phyloP scores from a whole-genome alignment of 306 rosid genomes.

The Lathyrus sativus region DNA sequence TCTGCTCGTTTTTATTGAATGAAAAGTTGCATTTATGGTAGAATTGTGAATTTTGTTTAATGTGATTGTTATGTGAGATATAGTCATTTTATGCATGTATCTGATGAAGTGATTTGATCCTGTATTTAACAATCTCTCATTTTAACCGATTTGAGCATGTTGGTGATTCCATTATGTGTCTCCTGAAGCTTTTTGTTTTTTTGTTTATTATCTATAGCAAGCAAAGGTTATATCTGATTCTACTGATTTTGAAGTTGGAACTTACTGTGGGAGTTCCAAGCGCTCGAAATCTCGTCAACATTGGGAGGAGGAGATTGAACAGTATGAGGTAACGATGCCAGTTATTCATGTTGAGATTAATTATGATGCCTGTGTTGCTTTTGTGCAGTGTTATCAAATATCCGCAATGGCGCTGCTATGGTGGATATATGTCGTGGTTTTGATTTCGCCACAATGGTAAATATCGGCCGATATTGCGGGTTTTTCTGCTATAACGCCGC shows the following conservation, averaged over 20 bases:
- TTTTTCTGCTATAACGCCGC: too few species aligned
- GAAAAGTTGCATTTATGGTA: slow-evolving; percentile 13
- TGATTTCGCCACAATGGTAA: too few species aligned
- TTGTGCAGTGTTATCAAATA: background rate
- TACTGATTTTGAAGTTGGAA: slow-evolving; percentile 71
- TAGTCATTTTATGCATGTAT: slow-evolving; percentile 3
- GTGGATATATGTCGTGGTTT: too few species aligned
- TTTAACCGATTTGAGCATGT: slow-evolving; percentile 12
- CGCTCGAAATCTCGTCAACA: slow-evolving; percentile 57
- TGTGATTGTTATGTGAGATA: background rate
- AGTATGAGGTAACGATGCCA: slow-evolving; percentile 66
- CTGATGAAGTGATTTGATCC: slow-evolving; percentile 14
- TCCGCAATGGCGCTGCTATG: too few species aligned
- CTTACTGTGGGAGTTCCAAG: slow-evolving; percentile 66
- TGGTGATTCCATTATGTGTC: slow-evolving; percentile 1
- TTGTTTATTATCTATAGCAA: slow-evolving; percentile 60
- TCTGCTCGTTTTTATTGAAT: slow-evolving; percentile 7
- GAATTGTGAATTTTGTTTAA: slow-evolving; percentile 13
- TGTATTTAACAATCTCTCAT: slow-evolving; percentile 6
- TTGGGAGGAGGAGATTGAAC: slow-evolving; percentile 71
- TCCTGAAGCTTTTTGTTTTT: slow-evolving; percentile 33
- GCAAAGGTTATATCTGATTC: slow-evolving; percentile 78
- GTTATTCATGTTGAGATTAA: slow-evolving; percentile 28
- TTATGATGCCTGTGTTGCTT: slow-evolving; percentile 17
- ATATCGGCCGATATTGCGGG: too few species aligned